Evolutionary conservation across 768 basidiomycete genomes (phyloP).

Genomic region (Suillus alpinus): DNA sequence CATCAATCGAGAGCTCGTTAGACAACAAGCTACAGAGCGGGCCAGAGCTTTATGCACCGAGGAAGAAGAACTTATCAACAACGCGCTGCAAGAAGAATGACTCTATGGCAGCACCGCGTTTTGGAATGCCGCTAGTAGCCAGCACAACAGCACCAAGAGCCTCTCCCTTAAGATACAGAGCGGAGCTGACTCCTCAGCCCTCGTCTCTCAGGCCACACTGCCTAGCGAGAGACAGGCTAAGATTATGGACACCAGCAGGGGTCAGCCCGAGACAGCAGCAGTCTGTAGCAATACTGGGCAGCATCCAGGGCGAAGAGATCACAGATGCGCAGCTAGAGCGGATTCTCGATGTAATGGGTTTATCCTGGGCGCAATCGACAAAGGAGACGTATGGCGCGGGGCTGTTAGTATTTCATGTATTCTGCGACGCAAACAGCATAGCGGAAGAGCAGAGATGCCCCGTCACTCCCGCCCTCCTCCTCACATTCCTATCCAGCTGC

Average conservation of each 20-base stretch:
- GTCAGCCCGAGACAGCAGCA: neutral
- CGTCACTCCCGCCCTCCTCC: neutral
- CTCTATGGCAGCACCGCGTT: too few relatives aligned
- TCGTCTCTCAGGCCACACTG: conserved; percentile 8
- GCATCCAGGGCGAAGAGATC: too few relatives aligned
- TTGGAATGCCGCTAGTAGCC: too few relatives aligned
- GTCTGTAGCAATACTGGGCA: neutral
- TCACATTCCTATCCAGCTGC: conserved; percentile 11
- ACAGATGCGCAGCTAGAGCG: neutral
- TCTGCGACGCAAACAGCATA: conserved; percentile 14
- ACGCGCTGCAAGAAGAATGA: too few relatives aligned
- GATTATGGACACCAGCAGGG: neutral
- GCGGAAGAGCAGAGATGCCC: conserved; percentile 14
- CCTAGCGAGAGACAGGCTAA: conserved; percentile 1
- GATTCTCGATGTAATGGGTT: neutral
- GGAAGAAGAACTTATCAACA: too few relatives aligned
- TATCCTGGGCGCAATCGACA: conserved; percentile 10
- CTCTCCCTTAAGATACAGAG: too few relatives aligned
- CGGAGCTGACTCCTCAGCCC: neutral
- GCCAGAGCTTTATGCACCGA: too few relatives aligned
- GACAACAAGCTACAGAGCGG: too few relatives aligned
- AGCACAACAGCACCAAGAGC: too few relatives aligned
- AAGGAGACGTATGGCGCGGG: conserved; percentile 15
- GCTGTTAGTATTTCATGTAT: conserved; percentile 14
- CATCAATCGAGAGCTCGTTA: neutral